Base-by-base conservation (phyloP, 192 early-diverging fungal species). In the Rhizophlyctis rosea region DNA sequence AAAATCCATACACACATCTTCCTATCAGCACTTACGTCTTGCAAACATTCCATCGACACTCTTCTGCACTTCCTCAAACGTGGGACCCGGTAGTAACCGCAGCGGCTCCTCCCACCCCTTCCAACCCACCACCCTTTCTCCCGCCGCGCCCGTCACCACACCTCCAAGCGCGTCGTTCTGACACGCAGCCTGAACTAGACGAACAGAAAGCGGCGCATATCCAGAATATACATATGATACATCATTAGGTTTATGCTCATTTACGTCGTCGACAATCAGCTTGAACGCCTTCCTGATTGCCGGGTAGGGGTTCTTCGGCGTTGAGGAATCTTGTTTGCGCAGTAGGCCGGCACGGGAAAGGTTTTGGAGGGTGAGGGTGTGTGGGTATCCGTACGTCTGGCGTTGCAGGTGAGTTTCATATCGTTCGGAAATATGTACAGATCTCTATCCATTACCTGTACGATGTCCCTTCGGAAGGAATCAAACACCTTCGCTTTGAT, bases 161-260 rank as follows among this genome's bases (percentile, higher is more conserved):
- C 44, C n/a, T 18, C 9, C 21, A 24, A 3, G n/a, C 33, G 50
- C 18, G 5, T 48, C 13, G 21, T 31, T 70, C 67, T 50, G 60
- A 29, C 80, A 69, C 14, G 91, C 85, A 48, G 84, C 86, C 67
- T 98, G 93, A 31, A 98, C 73, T 32, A 98, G 77, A 32, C 96
- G 87, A n/a, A 96, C 81, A 29, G 83, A 85, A 28, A 95, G 64
- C 3, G 96, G 96, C 11, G 94, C 96, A 73, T 91, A 98, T 16
- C 96, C 96, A 3, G 91, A 92, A 69, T 95, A 95, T 16, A 96
- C 93, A 66, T 94, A 98, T 0, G 89, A 84, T 1, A 93, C 84
- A 73, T 98, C 96, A 23, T 88, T 84, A 0, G 92, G 91, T 23
- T 87, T 81, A 29, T 85, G 83, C 57, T 93, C 93, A 59, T 91